phyloP scores from a whole-genome alignment of 2,329 filamentous ascomycete species.

The Penicillium hordei region DNA sequence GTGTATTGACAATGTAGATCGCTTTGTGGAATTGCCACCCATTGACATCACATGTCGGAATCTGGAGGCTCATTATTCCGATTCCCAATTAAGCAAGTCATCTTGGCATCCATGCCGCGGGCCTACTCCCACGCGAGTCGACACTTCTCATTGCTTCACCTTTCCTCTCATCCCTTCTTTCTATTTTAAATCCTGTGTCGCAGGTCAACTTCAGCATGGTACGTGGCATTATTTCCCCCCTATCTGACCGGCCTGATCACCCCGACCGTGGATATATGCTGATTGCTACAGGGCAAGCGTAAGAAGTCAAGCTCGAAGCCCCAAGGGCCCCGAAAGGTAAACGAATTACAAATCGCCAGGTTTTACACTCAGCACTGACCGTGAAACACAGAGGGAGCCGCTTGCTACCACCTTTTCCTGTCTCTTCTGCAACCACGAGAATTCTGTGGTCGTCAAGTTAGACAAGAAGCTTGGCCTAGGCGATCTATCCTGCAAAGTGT shows the following conservation, averaged over 20 bases:
- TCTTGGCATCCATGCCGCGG: constrained; percentile 3
- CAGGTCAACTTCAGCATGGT: constrained; percentile 15
- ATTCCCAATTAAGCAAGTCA: constrained; percentile 4
- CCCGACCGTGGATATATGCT: not conserved
- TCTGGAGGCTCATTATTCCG: constrained; percentile 15
- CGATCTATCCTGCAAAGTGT: constrained; percentile 84
- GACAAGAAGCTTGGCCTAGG: constrained; percentile 91
- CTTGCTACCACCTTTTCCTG: constrained; percentile 82
- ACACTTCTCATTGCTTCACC: constrained; percentile 15
- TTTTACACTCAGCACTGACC: constrained; percentile 17
- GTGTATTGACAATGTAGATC: constrained; percentile 1
- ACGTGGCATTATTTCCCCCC: not conserved
- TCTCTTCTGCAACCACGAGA: constrained; percentile 98
- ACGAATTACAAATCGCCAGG: constrained; percentile 13
- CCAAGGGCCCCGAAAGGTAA: constrained; percentile 77
- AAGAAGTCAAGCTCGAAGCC: constrained; percentile 83
- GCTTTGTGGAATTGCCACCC: not conserved
- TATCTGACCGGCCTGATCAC: not conserved
- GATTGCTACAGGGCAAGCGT: constrained; percentile 71
- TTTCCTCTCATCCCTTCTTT: constrained; percentile 1
- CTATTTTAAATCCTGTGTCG: not conserved
- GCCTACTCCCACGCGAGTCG: constrained; percentile 13
- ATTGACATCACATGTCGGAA: constrained; percentile 13
- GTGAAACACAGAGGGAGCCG: constrained; percentile 41
- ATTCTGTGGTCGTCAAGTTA: constrained; percentile 83